Base-by-base conservation (phyloP, 2,329 filamentous ascomycete species). In the Colletotrichum incanum region DNA sequence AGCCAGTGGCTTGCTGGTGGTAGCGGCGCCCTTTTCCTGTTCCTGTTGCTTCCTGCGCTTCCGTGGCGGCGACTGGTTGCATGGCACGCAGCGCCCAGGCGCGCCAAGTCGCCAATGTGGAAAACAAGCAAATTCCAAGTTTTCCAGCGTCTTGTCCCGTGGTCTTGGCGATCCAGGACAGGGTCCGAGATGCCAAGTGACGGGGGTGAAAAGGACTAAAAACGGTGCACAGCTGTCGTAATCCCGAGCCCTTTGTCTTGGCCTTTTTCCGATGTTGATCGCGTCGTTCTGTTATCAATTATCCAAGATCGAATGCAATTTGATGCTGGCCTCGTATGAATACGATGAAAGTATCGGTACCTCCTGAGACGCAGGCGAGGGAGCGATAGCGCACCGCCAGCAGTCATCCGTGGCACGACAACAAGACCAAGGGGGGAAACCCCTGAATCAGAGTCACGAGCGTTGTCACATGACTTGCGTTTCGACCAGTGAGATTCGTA, bases 51-150 rank as follows among this genome's bases (percentile, higher is more conserved):
- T 61, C 59, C 31, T 37, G 60, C n/a, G 45, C n/a, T 41, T 41
- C n/a, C 23, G 60, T 34, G 34, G 41, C 62, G 39, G 39, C 50
- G 55, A 23, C 45, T 54, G 28, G 52, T 58, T 7, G 41, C 59
- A 60, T 63, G 56, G 49, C 64, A 62, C 64, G 68, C 68, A 49
- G 31, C 31, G 69, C 65, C 69, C 69, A 72, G 65, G 59, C 52
- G 69, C 59, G 69, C 69, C 65, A 72, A 72, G 69, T 69, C 69
- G 59, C 59, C 65, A 69, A 31, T 23, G 64, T 56, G 45, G 50
- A 69, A 72, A 72, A 69, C 65, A 72, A 72, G 69, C 69, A 72
- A 72, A 65, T 72, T 72, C 69, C 69, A 72, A 72, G 69, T 69
- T 69, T 72, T 65, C 65, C 65, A 69, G 65, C 65, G 65, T 43